Conservation (phyloP, 495 filamentous ascomycete species). For the Penicillium turbatum region DNA sequence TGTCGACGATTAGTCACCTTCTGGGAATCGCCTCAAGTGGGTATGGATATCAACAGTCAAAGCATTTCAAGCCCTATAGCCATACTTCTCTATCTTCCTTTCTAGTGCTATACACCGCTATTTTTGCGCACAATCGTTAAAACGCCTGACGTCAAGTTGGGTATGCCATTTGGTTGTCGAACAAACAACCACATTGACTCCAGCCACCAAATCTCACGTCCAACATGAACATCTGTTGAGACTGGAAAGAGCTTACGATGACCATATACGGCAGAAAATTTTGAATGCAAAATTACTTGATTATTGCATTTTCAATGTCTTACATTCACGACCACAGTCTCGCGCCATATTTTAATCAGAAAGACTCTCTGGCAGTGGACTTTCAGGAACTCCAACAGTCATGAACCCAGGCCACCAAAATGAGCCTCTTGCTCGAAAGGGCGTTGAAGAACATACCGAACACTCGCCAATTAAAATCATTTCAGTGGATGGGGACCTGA, state of each 20-base stretch:
- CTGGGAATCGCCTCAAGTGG: not conserved
- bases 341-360: not conserved
- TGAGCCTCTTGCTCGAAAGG: not conserved
- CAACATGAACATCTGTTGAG: not conserved
- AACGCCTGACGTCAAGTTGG: no score
- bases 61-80: not conserved
- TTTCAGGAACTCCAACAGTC: not conserved
- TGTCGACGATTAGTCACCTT: constrained; percentile 1
- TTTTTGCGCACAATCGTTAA: no score
- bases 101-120: not conserved
- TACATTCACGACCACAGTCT: not conserved
- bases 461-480: constrained; percentile 16
- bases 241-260: not conserved
- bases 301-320: not conserved
- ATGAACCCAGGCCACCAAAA: constrained; percentile 1
- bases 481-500: constrained; percentile 31
- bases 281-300: not conserved
- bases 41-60: not conserved
- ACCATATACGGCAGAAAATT: not conserved
- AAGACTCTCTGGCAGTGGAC: not conserved
- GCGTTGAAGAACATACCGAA: not conserved
- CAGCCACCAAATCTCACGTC: not conserved
- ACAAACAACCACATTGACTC: not conserved
- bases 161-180: not conserved
- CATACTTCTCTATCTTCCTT: not conserved